A percentile compares a stretch with the other conserved stretches of the same genome.
Conservation (phyloP, 2,329 filamentous ascomycete species). For the Aspergillus fructus region DNA sequence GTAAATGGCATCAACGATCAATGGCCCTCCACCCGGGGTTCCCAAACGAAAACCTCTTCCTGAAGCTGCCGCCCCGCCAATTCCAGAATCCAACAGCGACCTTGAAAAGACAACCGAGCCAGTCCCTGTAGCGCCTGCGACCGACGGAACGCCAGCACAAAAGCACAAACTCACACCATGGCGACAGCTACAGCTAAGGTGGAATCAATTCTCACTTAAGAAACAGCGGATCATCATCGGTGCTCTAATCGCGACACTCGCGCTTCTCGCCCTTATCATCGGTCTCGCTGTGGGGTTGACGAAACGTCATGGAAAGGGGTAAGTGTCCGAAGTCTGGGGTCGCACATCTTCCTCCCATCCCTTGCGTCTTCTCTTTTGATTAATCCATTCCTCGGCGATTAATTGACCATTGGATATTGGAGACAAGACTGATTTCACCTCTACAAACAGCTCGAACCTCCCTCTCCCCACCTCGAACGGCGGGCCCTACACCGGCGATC, state of each 20-base stretch:
- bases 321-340: constrained; percentile 6
- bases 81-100: constrained; percentile 1
- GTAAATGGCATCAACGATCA: neutral
- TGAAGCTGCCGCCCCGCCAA: neutral
- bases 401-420: neutral
- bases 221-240: constrained; percentile 21
- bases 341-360: neutral
- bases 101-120: constrained; percentile 15
- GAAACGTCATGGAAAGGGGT: constrained; percentile 12
- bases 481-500: constrained; percentile 59
- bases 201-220: constrained; percentile 8
- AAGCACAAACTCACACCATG: neutral
- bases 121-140: neutral
- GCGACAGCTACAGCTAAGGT: constrained; percentile 4
- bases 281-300: constrained; percentile 28
- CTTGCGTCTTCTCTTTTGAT: neutral
- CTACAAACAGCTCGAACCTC: constrained; percentile 19
- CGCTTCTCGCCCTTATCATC: constrained; percentile 22
- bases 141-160: neutral
- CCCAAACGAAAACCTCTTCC: constrained; percentile 12
- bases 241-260: constrained; percentile 8
- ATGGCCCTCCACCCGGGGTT: neutral
- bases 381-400: neutral
- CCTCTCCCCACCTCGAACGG: constrained; percentile 36
- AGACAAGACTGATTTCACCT: neutral